These are phyloP conservation scores for Termitomyces sp. DNA, from an alignment of 768 basidiomycete genomes.

Conservation along the genomic window DNA sequence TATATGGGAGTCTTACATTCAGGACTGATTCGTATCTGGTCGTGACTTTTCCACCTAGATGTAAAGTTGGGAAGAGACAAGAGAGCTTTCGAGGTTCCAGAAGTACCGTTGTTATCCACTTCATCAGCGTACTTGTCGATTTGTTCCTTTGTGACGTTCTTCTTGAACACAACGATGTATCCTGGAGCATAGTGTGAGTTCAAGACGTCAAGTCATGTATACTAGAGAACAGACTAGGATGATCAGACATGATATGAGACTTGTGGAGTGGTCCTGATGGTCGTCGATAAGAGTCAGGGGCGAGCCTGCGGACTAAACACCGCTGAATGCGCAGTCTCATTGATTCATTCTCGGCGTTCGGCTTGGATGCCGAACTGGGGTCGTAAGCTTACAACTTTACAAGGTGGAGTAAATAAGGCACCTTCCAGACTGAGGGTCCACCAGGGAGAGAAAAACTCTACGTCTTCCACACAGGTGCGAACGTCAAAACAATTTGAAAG, in stretches of 20 bases:
- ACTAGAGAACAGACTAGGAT: not conserved
- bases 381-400: not conserved
- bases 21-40: constrained; percentile 30
- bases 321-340: constrained; percentile 1
- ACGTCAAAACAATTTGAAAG: not conserved
- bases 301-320: constrained; percentile 4
- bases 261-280: not conserved
- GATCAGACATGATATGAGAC: constrained; percentile 2
- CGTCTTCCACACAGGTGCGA: not conserved
- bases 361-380: constrained; percentile 1
- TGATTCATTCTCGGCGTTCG: not conserved
- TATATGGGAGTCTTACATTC: constrained; percentile 24
- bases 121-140: constrained; percentile 34
- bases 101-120: constrained; percentile 31
- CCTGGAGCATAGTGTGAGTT: constrained; percentile 20
- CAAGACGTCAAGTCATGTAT: not conserved
- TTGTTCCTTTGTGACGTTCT: constrained; percentile 29
- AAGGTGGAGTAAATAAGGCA: constrained; percentile 4
- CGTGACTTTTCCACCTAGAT: constrained; percentile 37
- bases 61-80: not conserved
- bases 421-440: not conserved
- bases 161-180: constrained; percentile 55
- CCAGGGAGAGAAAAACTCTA: not conserved
- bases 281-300: constrained; percentile 8
- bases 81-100: not conserved